Evolutionary conservation across 2,329 filamentous ascomycete species (phyloP).

Genomic region (Aspergillus cejpii): DNA sequence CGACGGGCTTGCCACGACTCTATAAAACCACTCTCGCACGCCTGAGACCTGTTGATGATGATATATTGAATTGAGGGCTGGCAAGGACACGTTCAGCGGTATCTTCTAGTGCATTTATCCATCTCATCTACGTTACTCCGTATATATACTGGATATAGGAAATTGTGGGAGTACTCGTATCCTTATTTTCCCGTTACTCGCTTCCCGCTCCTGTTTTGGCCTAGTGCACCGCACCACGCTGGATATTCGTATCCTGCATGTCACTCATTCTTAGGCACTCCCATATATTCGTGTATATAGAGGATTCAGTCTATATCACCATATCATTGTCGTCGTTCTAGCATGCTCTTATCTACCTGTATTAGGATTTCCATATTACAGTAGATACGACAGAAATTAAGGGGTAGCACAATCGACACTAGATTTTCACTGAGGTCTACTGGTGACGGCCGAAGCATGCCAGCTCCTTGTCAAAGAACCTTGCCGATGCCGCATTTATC

Average conservation of each 20-base stretch:
- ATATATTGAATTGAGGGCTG: background rate
- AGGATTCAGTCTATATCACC: no score
- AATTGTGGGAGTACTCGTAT: no score
- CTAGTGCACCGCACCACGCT: no score
- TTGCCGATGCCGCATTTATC: background rate
- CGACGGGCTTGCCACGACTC: slow-evolving; percentile 27
- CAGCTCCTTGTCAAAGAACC: background rate
- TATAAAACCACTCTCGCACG: slow-evolving; percentile 26
- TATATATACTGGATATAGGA: background rate
- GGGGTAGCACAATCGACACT: background rate
- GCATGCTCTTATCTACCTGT: no score
- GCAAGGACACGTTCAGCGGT: background rate
- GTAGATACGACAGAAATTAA: no score
- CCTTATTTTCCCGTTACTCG: no score
- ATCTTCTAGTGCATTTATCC: background rate
- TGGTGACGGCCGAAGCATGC: background rate
- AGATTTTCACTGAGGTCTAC: background rate
- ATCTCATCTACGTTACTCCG: background rate
- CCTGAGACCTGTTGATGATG: slow-evolving; percentile 1
- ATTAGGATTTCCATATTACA: no score
- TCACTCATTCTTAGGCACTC: no score
- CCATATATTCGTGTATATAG: no score
- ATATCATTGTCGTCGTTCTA: no score
- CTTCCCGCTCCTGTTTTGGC: no score
- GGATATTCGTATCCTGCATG: no score